Conservation (phyloP, 164 flowering plant species). For the Umbellularia californica region DNA sequence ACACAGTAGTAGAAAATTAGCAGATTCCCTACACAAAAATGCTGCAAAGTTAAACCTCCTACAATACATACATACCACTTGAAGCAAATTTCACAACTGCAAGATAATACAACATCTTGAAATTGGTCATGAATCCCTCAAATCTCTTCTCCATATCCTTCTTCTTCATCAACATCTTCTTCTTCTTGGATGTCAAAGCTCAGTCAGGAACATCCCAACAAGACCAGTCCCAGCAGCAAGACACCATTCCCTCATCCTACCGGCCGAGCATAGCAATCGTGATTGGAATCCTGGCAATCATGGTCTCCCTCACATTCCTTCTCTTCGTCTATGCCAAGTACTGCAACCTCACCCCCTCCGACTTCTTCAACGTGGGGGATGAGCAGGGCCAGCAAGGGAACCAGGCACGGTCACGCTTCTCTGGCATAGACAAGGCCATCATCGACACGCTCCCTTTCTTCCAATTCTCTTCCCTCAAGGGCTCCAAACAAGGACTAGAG, state of each 20-base stretch:
- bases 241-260: conserved; percentile 18
- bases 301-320: conserved; percentile 52
- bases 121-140: not conserved
- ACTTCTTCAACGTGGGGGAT: not conserved
- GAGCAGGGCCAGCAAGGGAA: conserved; percentile 2
- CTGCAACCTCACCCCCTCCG: conserved; percentile 34
- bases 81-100: no score
- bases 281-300: conserved; percentile 48
- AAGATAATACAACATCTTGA: no score
- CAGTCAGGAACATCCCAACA: not conserved
- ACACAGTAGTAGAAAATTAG: no score
- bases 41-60: no score
- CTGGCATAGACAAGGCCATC: conserved; percentile 69
- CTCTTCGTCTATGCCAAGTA: conserved; percentile 61
- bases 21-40: no score
- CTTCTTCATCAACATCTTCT: not conserved
- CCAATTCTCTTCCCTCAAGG: conserved; percentile 69
- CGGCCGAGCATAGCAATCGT: conserved; percentile 70
- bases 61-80: no score
- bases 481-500: conserved; percentile 74
- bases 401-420: conserved; percentile 35
- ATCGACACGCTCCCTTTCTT: conserved; percentile 91
- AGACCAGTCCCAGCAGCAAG: not conserved
- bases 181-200: not conserved
- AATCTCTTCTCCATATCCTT: not conserved